Percentiles rank a stretch among this genome's conserved stretches.
Evolutionary conservation across 1,284 basidiomycete genomes (phyloP).

Genomic region (Prillingera fragicola): DNA sequence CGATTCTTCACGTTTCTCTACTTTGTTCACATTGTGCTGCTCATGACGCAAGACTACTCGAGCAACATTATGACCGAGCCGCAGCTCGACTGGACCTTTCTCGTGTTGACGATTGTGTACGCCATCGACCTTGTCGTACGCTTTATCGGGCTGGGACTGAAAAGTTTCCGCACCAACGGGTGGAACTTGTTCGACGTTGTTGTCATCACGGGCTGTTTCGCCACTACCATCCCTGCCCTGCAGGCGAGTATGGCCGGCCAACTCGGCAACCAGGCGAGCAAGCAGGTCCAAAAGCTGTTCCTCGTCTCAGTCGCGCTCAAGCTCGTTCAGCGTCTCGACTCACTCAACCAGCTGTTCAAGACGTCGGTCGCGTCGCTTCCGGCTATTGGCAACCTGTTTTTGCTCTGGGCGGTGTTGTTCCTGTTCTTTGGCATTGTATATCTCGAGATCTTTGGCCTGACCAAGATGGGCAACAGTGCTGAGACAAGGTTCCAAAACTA

Average conservation of each 20-base stretch:
- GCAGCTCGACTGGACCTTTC: constrained; percentile 70
- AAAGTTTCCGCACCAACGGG: constrained; percentile 76
- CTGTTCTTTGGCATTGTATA: constrained; percentile 86
- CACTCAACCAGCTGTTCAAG: constrained; percentile 93
- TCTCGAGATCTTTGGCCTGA: constrained; percentile 88
- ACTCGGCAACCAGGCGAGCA: constrained; percentile 31
- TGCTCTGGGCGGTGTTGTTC: constrained; percentile 87
- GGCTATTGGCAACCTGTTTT: constrained; percentile 76
- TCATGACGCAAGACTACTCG: constrained; percentile 81
- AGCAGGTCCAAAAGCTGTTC: constrained; percentile 88
- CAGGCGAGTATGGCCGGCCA: constrained; percentile 45
- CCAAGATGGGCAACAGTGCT: constrained; percentile 67
- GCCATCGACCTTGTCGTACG: constrained; percentile 72
- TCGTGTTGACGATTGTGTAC: constrained; percentile 69
- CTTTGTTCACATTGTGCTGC: constrained; percentile 71
- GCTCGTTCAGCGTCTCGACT: constrained; percentile 81
- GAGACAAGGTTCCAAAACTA: constrained; percentile 76
- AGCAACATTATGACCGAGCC: constrained; percentile 56
- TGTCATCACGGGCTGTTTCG: constrained; percentile 74
- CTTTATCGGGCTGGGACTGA: constrained; percentile 76
- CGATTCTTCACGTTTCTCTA: constrained; percentile 76
- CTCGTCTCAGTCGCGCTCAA: constrained; percentile 91
- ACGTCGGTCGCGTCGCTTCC: constrained; percentile 88
- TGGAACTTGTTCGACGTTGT: constrained; percentile 91
- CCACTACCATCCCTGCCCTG: constrained; percentile 72